These are phyloP conservation scores for Cryptococcus sp. DNA, from an alignment of 1,284 basidiomycete species.

Conservation along the genomic window DNA sequence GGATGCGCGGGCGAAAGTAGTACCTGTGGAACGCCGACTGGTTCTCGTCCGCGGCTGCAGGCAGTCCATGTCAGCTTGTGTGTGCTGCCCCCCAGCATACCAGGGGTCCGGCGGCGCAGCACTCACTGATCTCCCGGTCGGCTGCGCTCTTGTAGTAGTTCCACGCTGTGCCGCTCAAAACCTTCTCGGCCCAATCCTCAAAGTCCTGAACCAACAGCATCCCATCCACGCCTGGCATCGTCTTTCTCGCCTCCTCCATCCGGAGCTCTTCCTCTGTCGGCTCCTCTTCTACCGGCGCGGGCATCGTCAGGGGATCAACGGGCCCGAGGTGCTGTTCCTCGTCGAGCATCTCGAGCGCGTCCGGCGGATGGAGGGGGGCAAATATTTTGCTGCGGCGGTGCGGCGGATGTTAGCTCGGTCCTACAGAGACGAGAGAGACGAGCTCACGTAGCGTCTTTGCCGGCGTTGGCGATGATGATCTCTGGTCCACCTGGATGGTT, in stretches of 20 bases:
- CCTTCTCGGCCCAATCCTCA: slow-evolving; percentile 51
- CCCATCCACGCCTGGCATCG: slow-evolving; percentile 60
- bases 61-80: background rate
- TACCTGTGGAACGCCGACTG: slow-evolving; percentile 53
- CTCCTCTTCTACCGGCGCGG: slow-evolving; percentile 51
- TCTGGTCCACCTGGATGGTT: slow-evolving; percentile 57
- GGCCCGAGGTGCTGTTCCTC: slow-evolving; percentile 66
- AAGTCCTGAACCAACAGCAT: slow-evolving; percentile 74
- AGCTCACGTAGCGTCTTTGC: slow-evolving; percentile 58
- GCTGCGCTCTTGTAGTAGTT: slow-evolving; percentile 56
- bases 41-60: slow-evolving; percentile 53
- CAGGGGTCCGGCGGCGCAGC: background rate
- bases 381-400: slow-evolving; percentile 47
- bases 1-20: slow-evolving; percentile 55
- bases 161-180: slow-evolving; percentile 55
- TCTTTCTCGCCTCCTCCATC: slow-evolving; percentile 60
- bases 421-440: background rate
- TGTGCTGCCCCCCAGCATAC: too few species aligned
- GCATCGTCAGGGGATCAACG: slow-evolving; percentile 59
- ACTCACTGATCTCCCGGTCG: slow-evolving; percentile 54
- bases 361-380: slow-evolving; percentile 52
- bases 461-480: slow-evolving; percentile 56
- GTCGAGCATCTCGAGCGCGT: slow-evolving; percentile 48
- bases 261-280: slow-evolving; percentile 69
- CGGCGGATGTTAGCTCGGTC: background rate